Conservation (phyloP, 116 monocot genomes). For the Phalaenopsis hybrid region DNA sequence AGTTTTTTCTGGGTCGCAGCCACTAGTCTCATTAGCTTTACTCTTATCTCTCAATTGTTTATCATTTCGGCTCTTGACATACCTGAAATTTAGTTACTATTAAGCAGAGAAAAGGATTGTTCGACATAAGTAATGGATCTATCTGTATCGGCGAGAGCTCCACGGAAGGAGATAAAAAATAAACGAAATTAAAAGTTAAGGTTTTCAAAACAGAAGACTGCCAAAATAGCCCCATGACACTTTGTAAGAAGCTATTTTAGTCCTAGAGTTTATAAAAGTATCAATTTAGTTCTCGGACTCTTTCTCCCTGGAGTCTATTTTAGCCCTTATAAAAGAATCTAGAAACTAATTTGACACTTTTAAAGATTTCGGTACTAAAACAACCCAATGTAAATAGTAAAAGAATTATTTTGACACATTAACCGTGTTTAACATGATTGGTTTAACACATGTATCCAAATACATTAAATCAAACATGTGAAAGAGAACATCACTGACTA, state of each 20-base stretch:
- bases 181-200: background rate
- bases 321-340: too few relatives aligned
- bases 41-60: constrained; percentile 38
- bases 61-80: constrained; percentile 85
- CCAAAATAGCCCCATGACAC: background rate
- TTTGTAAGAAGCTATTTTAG: too few relatives aligned
- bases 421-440: too few relatives aligned
- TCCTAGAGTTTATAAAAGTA: too few relatives aligned
- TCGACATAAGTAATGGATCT: background rate
- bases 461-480: background rate
- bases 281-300: too few relatives aligned
- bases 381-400: too few relatives aligned
- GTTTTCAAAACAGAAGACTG: background rate
- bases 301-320: too few relatives aligned
- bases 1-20: constrained; percentile 66
- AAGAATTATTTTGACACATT: too few relatives aligned
- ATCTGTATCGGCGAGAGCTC: background rate
- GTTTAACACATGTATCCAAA: background rate
- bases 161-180: background rate
- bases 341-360: too few relatives aligned
- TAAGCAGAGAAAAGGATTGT: background rate
- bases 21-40: constrained; percentile 43
- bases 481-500: background rate
- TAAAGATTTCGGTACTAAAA: too few relatives aligned
- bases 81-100: constrained; percentile 33